phyloP scores from a whole-genome alignment of 2,329 filamentous ascomycete genomes.

The Scedosporium aurantiacum region DNA sequence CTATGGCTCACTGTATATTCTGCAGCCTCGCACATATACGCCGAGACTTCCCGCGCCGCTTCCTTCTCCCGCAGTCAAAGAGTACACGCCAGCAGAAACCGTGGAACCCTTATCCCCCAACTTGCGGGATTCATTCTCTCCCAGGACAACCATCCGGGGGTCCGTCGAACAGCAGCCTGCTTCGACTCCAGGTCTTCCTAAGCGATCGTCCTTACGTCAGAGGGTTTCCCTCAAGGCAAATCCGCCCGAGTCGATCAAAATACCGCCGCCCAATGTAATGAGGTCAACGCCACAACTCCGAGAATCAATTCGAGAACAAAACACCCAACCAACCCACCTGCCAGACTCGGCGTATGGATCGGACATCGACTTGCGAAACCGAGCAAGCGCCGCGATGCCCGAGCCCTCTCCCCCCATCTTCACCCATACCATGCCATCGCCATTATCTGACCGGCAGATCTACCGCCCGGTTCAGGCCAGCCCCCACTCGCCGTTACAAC shows the following conservation, averaged over 20 bases:
- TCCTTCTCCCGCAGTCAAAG: conserved; percentile 32
- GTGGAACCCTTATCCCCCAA: conserved; percentile 3
- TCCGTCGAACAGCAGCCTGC: conserved; percentile 11
- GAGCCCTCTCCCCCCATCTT: conserved; percentile 15
- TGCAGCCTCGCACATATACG: conserved; percentile 48
- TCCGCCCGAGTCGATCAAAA: conserved; percentile 41
- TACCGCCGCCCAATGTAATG: conserved; percentile 31
- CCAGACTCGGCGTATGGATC: conserved; percentile 38
- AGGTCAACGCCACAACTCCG: conserved; percentile 20
- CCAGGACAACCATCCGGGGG: not conserved
- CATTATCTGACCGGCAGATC: conserved; percentile 33
- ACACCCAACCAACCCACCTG: conserved; percentile 18
- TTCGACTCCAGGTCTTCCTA: conserved; percentile 17
- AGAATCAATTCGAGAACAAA: conserved; percentile 10
- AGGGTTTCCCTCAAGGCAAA: conserved; percentile 42
- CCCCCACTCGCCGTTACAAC: conserved; percentile 53
- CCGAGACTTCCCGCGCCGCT: conserved; percentile 36
- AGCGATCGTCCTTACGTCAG: conserved; percentile 39
- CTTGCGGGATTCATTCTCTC: not conserved
- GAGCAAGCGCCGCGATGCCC: conserved; percentile 24
- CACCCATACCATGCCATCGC: conserved; percentile 19
- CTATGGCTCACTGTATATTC: conserved; percentile 36
- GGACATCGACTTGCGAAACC: conserved; percentile 29
- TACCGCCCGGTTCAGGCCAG: conserved; percentile 53
- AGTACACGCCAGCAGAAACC: conserved; percentile 10